These are phyloP conservation scores for Lanmaoa pseudosensibilis DNA, from an alignment of 768 basidiomycete species.

Conservation along the genomic window DNA sequence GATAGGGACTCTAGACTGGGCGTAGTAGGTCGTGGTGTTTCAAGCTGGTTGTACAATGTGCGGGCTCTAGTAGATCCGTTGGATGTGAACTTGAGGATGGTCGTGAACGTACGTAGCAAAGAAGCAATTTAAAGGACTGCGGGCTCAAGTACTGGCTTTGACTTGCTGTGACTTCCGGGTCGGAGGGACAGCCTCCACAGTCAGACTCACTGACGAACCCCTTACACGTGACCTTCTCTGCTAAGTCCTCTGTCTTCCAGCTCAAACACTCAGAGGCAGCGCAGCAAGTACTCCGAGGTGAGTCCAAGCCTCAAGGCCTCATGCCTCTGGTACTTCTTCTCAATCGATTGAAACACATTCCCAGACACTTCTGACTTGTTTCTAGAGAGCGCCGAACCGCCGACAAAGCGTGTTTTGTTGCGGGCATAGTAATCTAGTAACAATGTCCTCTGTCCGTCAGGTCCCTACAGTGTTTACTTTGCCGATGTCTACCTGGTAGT, in stretches of 20 bases:
- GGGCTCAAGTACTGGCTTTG: not conserved
- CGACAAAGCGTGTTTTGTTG: constrained; percentile 47
- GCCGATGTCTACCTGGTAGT: constrained; percentile 71
- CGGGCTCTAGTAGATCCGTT: not conserved
- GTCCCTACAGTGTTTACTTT: constrained; percentile 55
- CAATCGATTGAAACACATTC: too few relatives aligned
- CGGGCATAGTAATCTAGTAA: constrained; percentile 68
- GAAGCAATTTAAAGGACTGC: constrained; percentile 1
- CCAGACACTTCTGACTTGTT: not conserved
- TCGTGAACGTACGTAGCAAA: not conserved
- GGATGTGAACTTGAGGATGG: not conserved
- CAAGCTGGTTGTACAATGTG: not conserved
- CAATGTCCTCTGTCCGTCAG: constrained; percentile 67
- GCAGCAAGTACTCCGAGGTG: too few relatives aligned
- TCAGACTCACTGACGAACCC: too few relatives aligned
- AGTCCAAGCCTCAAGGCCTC: too few relatives aligned
- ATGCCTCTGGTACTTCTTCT: too few relatives aligned
- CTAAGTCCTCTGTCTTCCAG: not conserved
- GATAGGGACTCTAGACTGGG: not conserved
- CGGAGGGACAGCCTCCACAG: constrained; percentile 6
- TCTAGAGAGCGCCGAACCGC: constrained; percentile 4
- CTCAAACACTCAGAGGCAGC: too few relatives aligned
- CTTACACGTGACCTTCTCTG: constrained; percentile 12
- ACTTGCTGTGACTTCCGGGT: constrained; percentile 4
- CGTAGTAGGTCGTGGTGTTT: not conserved